Evolutionary conservation across 805 yeast genomes (phyloP).

Genomic region (Lachancea nothofagi): DNA sequence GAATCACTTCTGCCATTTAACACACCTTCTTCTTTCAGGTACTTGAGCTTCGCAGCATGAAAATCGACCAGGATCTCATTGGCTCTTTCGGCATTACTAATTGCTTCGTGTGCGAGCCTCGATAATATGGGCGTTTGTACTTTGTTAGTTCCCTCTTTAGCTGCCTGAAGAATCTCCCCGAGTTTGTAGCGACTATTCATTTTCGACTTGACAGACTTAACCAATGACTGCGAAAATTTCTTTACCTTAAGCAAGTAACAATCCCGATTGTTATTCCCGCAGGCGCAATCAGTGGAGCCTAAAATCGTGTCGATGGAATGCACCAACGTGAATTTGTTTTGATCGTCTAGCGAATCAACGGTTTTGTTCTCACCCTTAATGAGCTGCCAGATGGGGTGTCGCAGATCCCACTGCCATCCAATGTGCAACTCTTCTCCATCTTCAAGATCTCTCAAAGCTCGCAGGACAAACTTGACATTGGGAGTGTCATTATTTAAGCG

Average conservation of each 20-base stretch:
- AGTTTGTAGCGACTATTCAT: conserved; percentile 34
- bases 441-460: conserved; percentile 50
- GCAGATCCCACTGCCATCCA: conserved; percentile 84
- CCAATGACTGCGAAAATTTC: conserved; percentile 53
- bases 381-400: conserved; percentile 66
- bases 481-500: conserved; percentile 30
- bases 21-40: conserved; percentile 6
- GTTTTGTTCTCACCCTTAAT: conserved; percentile 36
- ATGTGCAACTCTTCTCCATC: conserved; percentile 69
- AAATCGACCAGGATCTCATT: conserved; percentile 13
- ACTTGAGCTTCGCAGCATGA: conserved; percentile 10
- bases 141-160: conserved; percentile 23
- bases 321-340: conserved; percentile 50
- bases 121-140: conserved; percentile 27
- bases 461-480: conserved; percentile 50
- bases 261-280: conserved; percentile 40
- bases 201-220: conserved; percentile 48
- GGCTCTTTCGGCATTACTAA: conserved; percentile 20
- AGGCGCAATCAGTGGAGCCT: conserved; percentile 55
- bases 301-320: conserved; percentile 58
- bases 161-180: conserved; percentile 31
- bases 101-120: conserved; percentile 13
- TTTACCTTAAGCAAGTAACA: conserved; percentile 58
- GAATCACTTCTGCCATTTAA: not conserved
- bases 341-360: conserved; percentile 51